Base-by-base conservation (phyloP, 768 basidiomycete species). In the Dacryopinax primogenitus region DNA sequence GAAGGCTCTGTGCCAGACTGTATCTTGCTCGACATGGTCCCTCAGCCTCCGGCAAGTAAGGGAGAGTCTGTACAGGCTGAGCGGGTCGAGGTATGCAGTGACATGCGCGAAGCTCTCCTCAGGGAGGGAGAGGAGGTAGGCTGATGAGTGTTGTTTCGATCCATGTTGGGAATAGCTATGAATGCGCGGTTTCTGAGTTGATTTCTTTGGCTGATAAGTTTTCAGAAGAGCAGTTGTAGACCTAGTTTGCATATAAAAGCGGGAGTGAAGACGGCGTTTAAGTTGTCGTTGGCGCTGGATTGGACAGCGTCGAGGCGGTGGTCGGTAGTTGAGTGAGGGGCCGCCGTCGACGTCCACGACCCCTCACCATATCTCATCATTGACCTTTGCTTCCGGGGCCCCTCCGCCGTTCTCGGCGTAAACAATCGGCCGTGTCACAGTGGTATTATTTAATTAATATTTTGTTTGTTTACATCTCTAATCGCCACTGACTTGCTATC, bases 1-100 rank as follows among this genome's bases (percentile, higher is more conserved):
- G 73, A 88, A 89, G 32, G 90, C 90, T 23, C 83, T 78, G 62
- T 82, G 79, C 90, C 90, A 92, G 35, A 87, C 90, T 70, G 83
- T 85, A 66, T 92, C 90, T 70, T 88, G 81, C 64, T 81, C 81
- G 79, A 90, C 76, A 79, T 90, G 88, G 67, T 80, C 76, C 71
- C 80, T 78, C 65, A 90, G 78, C 66, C 70, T 71, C 58, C 73
- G 76, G 74, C 79, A 81, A 66, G 85, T 83, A 68, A 75, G 72
- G 23, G 79, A 78, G 69, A 92, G 82, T 1, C 80, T 75, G 45
- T 84, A 72, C 34, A 92, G 81, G 2, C 83, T 78, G 0, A 77
- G 79, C 0, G 87, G 88, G 69, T 83, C 78, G 64, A 91, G 83
- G 73, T 84, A 83, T 9, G 87, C 80, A 11, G 88, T 87, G 75